Base-by-base conservation (phyloP, 768 basidiomycete genomes). In the Tephrocybe sp. region DNA sequence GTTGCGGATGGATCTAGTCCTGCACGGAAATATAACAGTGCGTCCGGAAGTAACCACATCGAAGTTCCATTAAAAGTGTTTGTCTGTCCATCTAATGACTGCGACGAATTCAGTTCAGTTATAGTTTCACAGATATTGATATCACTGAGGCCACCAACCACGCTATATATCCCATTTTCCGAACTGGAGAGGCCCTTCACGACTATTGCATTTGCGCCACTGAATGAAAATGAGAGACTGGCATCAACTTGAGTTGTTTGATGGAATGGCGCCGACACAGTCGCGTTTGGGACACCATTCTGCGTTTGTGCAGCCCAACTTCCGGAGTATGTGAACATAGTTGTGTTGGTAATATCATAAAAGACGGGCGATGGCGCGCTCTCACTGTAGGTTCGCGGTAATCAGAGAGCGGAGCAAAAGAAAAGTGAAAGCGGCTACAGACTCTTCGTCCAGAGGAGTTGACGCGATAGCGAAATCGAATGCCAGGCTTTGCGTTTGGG, bases 11-110 rank as follows among this genome's bases (percentile, higher is more conserved):
- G 54, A 42, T 60, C 54, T 10, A 60, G 37, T 15, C 59, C 59
- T 43, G 56, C 56, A 45, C 44, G 49, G 26, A 60, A 56, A 47
- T 50, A 60, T 32, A 60, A 42, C 21, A 60, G 45, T 38, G 59
- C 54, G 30, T 60, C 54, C n/a, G 59, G 57, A 50, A 58, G 44
- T 3, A 38, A 54, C 54, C 52, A 56, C 11, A 40, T 7, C 5
- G 59, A 60, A 20, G 39, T 58, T 48, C 51, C 59, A 36, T 60
- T 60, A 14, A 51, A 58, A 20, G 32, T 33, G 11, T 24, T 48
- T 5, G 51, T 44, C 11, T 43, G 18, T 11, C 59, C 59, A 52
- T 61, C 53, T 32, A 61, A 37, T 17, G 59, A 49, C 59, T 61
- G 50, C 34, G 14, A 39, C n/a, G 18, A 9, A 39, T 6, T 18